Base-by-base conservation (phyloP, 1,284 basidiomycete genomes). In the Athelia psychrophila region DNA sequence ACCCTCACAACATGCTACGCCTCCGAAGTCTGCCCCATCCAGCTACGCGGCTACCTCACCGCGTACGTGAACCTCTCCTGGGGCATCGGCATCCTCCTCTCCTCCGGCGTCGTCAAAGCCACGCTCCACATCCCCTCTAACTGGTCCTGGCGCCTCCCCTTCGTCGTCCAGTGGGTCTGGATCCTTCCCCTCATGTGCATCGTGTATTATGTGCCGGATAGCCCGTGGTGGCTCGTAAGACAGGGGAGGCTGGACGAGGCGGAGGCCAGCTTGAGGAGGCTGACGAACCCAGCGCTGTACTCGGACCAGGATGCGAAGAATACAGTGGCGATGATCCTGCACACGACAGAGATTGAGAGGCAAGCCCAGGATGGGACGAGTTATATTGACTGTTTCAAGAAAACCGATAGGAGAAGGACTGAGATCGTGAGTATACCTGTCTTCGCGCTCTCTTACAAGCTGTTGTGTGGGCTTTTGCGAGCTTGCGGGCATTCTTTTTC, bases 61-160 rank as follows among this genome's bases (percentile, higher is more conserved):
- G 57, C 58, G 15, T 59, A 59, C 45, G 58, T 59, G 49, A 59
- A 59, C 52, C 57, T 59, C 56, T 59, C 56, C 52, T 59, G 58
- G 58, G 58, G 58, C 0, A 40, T 59, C 10, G 56, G 58, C 18
- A 52, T 56, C 18, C 54, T 57, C 20, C 51, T 59, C 46, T 56
- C 56, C 24, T 54, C 57, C 44, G 58, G 58, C 47, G 58, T 59
- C 19, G 56, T 59, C 42, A 59, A 55, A 18, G 48, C 54, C 3
- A 55, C 55, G 54, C 54, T 59, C 12, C 44, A 36, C 10, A 51
- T 54, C 22, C 49, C 49, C 2, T 50, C 52, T 51, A 22, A 56
- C 32, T 59, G 58, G 58, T 52, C 55, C 9, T 58, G 55, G 47
- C 42, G 18, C 30, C 3, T 45, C n/a, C 40, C 33, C 19, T 22